A percentile compares a stretch with the other conserved stretches of the same genome.
Evolutionary conservation across 257 asterid genomes (phyloP).

Genomic region (Anisodus tanguticus): DNA sequence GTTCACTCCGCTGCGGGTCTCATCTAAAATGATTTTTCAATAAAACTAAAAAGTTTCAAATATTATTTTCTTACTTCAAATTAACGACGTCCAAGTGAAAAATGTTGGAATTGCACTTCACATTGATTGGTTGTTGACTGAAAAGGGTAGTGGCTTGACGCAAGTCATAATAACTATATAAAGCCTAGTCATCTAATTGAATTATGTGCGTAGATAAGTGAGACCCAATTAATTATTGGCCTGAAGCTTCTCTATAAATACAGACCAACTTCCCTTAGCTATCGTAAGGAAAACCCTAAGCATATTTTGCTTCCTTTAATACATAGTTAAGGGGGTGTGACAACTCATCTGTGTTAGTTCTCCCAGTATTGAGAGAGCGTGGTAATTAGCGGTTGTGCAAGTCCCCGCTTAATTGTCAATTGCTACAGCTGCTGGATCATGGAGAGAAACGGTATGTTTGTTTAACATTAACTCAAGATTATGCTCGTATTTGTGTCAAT

Average conservation of each 20-base stretch:
- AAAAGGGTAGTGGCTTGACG: not conserved
- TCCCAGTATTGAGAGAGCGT: not conserved
- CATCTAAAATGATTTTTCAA: not conserved
- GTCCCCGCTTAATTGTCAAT: not conserved
- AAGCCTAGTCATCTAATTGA: not conserved
- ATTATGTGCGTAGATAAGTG: not conserved
- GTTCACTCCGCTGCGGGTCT: no score
- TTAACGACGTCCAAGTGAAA: not conserved
- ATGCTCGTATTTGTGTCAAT: not conserved
- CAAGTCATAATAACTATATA: not conserved
- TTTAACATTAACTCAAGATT: not conserved
- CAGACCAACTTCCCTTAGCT: not conserved
- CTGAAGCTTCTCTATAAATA: constrained; percentile 2
- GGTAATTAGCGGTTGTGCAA: constrained; percentile 5
- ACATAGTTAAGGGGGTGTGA: constrained; percentile 4
- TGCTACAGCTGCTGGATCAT: constrained; percentile 4
- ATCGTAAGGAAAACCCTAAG: not conserved
- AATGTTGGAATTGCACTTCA: not conserved
- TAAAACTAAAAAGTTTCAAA: not conserved
- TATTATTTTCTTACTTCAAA: not conserved
- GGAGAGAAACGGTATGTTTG: not conserved
- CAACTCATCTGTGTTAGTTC: constrained; percentile 10
- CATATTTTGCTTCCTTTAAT: not conserved
- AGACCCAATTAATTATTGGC: not conserved
- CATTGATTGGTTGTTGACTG: not conserved